A percentile compares a stretch with the other conserved stretches of the same genome.
Conservation (phyloP, 2,329 filamentous ascomycete genomes). For the Neopestalotiopsis sp. region DNA sequence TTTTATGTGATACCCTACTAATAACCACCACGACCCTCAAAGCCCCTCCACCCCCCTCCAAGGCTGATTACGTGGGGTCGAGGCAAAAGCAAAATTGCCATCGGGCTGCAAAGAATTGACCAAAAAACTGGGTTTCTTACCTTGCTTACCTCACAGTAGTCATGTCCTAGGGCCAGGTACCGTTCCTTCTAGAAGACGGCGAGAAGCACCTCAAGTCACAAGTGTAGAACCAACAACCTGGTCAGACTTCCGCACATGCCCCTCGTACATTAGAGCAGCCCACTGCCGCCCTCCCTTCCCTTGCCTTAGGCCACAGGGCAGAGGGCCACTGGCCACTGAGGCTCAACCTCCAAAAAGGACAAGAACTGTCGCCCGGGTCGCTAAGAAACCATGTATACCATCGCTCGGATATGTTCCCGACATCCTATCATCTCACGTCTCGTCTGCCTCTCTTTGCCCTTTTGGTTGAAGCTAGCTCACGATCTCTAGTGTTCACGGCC, state of each 20-base stretch:
- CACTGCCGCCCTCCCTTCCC: neutral
- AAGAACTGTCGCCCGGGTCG: neutral
- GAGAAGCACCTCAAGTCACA: neutral
- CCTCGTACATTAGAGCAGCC: neutral
- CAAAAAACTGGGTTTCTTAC: too few relatives aligned
- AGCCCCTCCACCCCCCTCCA: neutral
- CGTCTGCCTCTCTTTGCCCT: neutral
- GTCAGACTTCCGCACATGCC: neutral
- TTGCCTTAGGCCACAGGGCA: too few relatives aligned
- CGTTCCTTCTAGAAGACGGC: conserved; percentile 5
- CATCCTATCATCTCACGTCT: neutral
- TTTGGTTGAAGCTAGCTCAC: neutral
- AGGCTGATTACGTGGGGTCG: neutral
- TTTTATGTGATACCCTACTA: neutral
- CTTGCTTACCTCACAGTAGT: neutral
- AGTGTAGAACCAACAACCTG: neutral
- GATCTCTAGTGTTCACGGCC: neutral
- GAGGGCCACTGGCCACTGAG: too few relatives aligned
- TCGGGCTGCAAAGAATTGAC: too few relatives aligned
- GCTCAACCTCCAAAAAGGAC: neutral
- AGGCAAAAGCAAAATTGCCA: neutral
- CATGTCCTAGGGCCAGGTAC: conserved; percentile 5
- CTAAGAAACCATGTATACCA: neutral
- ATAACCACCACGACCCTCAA: neutral
- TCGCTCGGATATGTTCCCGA: neutral